Evolutionary conservation across 345 rosid genomes (phyloP).

Genomic region (Syzygium grande): DNA sequence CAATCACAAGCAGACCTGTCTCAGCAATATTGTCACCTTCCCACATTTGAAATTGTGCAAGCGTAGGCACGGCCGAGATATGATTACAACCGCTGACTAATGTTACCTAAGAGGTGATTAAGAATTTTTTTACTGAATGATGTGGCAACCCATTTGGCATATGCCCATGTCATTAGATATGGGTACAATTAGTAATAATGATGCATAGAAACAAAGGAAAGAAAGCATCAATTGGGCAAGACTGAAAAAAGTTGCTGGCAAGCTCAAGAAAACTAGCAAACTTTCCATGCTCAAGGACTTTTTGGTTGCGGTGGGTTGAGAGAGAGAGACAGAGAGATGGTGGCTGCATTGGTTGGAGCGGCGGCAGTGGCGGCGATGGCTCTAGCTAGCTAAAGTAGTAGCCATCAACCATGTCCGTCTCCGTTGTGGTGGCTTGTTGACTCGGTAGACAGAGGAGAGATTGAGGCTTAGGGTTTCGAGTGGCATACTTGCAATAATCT

Average conservation of each 20-base stretch:
- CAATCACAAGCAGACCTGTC: background rate
- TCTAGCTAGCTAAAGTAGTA: background rate
- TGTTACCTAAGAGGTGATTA: background rate
- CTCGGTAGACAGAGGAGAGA: background rate
- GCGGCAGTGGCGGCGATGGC: background rate
- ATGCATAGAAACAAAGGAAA: background rate
- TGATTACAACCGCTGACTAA: background rate
- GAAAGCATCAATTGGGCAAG: background rate
- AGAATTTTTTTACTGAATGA: background rate
- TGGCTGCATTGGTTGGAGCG: background rate
- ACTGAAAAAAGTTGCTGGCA: background rate
- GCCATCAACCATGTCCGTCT: background rate
- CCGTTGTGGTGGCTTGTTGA: background rate
- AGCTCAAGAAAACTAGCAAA: background rate
- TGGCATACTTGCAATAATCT: background rate
- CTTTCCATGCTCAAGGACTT: background rate
- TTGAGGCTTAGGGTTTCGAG: background rate
- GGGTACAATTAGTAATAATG: background rate
- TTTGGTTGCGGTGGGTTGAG: background rate
- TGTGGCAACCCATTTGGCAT: background rate
- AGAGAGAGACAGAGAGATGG: background rate
- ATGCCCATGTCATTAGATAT: background rate
- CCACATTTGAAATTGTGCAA: background rate
- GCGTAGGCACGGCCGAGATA: background rate
- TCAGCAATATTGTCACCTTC: background rate